Percentiles rank a stretch among this genome's conserved stretches.
phyloP scores from a whole-genome alignment of 768 basidiomycete genomes.

The Galerina marginata region DNA sequence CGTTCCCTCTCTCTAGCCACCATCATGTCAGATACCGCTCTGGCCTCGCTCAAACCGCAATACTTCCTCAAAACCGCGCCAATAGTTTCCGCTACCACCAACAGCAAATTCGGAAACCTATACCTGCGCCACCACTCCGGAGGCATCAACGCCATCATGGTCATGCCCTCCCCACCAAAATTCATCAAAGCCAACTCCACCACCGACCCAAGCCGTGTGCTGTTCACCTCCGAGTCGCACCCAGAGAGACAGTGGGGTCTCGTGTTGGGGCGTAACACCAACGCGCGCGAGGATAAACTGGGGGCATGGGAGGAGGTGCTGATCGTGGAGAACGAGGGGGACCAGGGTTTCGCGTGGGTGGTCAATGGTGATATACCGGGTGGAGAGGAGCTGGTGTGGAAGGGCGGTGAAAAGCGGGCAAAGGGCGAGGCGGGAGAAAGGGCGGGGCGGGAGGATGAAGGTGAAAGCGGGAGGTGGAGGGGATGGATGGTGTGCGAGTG shows the following conservation, averaged over 20 bases:
- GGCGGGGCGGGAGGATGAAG: neutral
- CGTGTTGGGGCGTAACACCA: neutral
- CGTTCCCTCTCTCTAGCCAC: too few species aligned
- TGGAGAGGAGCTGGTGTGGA: conserved; percentile 3
- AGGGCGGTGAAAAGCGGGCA: neutral
- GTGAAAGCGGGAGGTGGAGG: neutral
- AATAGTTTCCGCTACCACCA: neutral
- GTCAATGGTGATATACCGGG: neutral
- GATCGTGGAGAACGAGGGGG: neutral
- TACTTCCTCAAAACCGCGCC: conserved; percentile 4
- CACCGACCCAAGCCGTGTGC: neutral
- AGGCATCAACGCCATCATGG: conserved; percentile 6
- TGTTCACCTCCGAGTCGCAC: neutral
- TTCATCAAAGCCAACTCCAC: conserved; percentile 1
- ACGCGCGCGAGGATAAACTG: conserved; percentile 1
- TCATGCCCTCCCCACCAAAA: neutral
- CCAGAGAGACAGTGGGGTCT: neutral
- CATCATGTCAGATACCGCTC: neutral
- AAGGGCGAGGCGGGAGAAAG: neutral
- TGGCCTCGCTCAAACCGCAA: neutral
- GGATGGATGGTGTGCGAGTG: conserved; percentile 7
- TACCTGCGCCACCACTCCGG: conserved; percentile 5
- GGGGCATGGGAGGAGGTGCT: conserved; percentile 1
- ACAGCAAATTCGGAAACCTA: neutral
- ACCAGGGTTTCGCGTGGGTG: neutral